These are phyloP conservation scores for Phytophthora pistaciae DNA, from an alignment of 352 stramenopile genomes.

Conservation along the genomic window DNA sequence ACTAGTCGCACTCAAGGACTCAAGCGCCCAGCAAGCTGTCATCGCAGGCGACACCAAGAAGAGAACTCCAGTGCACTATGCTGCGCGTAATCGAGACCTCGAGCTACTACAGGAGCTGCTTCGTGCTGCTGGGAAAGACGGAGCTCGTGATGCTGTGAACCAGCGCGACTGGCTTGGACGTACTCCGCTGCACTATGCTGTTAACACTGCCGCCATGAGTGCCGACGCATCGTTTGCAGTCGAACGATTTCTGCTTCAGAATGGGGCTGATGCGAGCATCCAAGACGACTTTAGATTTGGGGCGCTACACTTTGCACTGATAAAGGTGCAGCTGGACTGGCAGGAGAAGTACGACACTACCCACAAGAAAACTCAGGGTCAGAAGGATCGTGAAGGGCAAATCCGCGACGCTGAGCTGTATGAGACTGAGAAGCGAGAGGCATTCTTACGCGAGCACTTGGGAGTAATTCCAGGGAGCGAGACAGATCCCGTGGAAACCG, in stretches of 20 bases:
- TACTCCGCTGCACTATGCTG: conserved; percentile 76
- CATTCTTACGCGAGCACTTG: conserved; percentile 52
- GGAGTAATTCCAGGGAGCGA: conserved; percentile 48
- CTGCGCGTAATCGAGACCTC: conserved; percentile 68
- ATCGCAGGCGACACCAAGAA: conserved; percentile 52
- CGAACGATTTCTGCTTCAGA: conserved; percentile 73
- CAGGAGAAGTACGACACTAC: conserved; percentile 58
- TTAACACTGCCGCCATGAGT: conserved; percentile 74
- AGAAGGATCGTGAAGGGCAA: conserved; percentile 47
- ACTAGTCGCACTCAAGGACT: conserved; percentile 55
- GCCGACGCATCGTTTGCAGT: conserved; percentile 83
- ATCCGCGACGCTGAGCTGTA: conserved; percentile 33
- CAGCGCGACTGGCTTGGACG: conserved; percentile 54
- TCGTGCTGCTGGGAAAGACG: conserved; percentile 42
- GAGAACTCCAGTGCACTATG: conserved; percentile 68
- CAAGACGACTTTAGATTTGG: conserved; percentile 70
- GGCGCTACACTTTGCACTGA: conserved; percentile 71
- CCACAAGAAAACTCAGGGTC: conserved; percentile 30
- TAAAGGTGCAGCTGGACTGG: conserved; percentile 80
- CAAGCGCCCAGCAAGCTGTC: conserved; percentile 54
- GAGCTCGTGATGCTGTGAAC: conserved; percentile 52
- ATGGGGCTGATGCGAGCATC: conserved; percentile 57
- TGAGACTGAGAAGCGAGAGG: conserved; percentile 53
- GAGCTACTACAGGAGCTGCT: conserved; percentile 64
- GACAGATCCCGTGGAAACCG: conserved; percentile 79